Evolutionary conservation across 169 alveolate species (phyloP), one percentile per base, ranked within the genome.

Genomic region (Plasmodium billcollinsi): DNA sequence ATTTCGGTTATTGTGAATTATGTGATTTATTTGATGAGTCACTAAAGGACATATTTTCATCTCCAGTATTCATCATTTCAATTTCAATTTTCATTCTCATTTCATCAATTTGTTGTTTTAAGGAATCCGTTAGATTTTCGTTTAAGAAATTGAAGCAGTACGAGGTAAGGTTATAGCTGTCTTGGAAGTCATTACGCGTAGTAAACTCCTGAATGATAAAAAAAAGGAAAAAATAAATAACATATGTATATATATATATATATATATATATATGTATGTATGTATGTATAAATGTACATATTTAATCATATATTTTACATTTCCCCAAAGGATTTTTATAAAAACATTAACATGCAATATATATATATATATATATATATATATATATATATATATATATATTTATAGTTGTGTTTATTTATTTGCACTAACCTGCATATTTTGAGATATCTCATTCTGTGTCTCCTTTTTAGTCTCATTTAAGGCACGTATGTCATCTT

Each of bases 401-500:
- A 5, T 33, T 1, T 26, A 1, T 26, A 0, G 0, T 26, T 26
- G 8, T 33, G 0, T 39, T 39, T 39, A 6, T 5, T 39, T 39
- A 39, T 39, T 39, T 39, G 9, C 5, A 5, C 47, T 39, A 15
- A 73, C 85, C 39, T 78, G 89, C 20, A 78, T 26, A n/a, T 78
- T 76, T 47, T 78, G 89, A 1, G 89, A 78, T 14, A 78, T 65
- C 3, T 29, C 89, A 49, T 78, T 66, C 0, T 66, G 72, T 0
- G 71, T 90, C 88, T 95, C 98, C 71, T 92, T 92, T 18, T 94
- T 90, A 43, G 94, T 92, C 52, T 89, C 91, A 69, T 93, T 92
- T 56, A 94, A 62, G 7, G 98, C 98, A 59, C 80, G 89, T 29
- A 94, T 92, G 74, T 96, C 98, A 71, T 96, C 98, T 39, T 92